Conservation (phyloP, 1,139 yeast species). For the Waltiozyma solani region DNA sequence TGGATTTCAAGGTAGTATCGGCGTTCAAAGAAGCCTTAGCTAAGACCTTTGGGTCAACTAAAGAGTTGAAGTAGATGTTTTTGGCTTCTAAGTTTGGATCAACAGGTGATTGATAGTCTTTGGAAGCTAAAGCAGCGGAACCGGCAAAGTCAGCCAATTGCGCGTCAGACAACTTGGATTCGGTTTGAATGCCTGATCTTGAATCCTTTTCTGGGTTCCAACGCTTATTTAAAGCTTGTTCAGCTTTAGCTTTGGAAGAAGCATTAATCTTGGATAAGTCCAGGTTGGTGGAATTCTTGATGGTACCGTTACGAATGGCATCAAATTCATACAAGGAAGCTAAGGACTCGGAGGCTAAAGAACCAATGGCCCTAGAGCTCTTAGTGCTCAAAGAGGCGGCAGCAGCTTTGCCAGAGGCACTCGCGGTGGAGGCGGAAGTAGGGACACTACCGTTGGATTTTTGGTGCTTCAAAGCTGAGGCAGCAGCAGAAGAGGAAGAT, state of each 20-base stretch:
- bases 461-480: slow-evolving; percentile 11
- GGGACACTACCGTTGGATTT: background rate
- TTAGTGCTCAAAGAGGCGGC: slow-evolving; percentile 16
- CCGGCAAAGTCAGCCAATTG: slow-evolving; percentile 22
- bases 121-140: slow-evolving; percentile 28
- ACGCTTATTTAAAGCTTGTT: slow-evolving; percentile 23
- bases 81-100: slow-evolving; percentile 16
- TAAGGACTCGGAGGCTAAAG: slow-evolving; percentile 17
- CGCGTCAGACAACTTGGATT: slow-evolving; percentile 13
- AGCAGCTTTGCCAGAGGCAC: slow-evolving; percentile 12
- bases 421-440: background rate
- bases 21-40: slow-evolving; percentile 56
- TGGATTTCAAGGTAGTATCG: slow-evolving; percentile 33
- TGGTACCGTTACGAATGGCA: slow-evolving; percentile 31
- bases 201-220: slow-evolving; percentile 35
- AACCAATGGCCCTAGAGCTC: slow-evolving; percentile 20
- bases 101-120: slow-evolving; percentile 18
- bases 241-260: slow-evolving; percentile 14
- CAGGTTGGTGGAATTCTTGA: slow-evolving; percentile 20
- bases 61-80: slow-evolving; percentile 20
- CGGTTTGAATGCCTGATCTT: slow-evolving; percentile 33
- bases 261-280: slow-evolving; percentile 23
- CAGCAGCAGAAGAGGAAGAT: background rate
- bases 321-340: slow-evolving; percentile 30
- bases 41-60: slow-evolving; percentile 47